These are phyloP conservation scores for Phyllosticta citribraziliensis DNA, from an alignment of 2,329 filamentous ascomycete species.

Conservation along the genomic window DNA sequence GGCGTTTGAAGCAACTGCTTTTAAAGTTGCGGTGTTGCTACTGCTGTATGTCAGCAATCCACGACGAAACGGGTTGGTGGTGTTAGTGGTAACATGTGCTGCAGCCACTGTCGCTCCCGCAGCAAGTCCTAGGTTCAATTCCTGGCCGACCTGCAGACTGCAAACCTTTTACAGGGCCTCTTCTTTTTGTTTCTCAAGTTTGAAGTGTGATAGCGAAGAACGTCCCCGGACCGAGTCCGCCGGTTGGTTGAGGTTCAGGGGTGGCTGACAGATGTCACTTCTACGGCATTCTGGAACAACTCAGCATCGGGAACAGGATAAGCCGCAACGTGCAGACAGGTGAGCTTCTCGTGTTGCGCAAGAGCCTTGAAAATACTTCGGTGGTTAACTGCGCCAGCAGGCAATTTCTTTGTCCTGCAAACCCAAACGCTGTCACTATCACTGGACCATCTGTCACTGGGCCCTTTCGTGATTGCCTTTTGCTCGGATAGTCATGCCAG, in stretches of 20 bases:
- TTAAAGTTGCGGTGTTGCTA: neutral
- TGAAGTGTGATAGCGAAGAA: neutral
- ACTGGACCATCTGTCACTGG: neutral
- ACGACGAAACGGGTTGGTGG: neutral
- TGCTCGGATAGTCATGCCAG: neutral
- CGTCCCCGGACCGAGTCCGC: neutral
- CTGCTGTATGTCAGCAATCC: neutral
- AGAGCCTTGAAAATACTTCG: neutral
- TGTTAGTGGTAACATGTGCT: neutral
- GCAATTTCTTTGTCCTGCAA: neutral
- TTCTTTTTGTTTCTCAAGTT: neutral
- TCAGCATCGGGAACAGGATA: neutral
- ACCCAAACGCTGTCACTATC: neutral
- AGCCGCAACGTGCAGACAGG: neutral
- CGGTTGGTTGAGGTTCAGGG: neutral
- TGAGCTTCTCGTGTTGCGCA: neutral
- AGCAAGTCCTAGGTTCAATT: neutral
- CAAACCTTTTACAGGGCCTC: neutral
- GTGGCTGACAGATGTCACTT: neutral
- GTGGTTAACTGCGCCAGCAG: neutral
- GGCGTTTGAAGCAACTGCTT: too few relatives aligned
- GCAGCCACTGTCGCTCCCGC: neutral
- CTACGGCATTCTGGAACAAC: neutral
- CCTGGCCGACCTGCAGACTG: neutral
- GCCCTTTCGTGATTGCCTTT: neutral